Base-by-base conservation (phyloP, 2,329 filamentous ascomycete genomes). In the Paramyrothecium roridum region DNA sequence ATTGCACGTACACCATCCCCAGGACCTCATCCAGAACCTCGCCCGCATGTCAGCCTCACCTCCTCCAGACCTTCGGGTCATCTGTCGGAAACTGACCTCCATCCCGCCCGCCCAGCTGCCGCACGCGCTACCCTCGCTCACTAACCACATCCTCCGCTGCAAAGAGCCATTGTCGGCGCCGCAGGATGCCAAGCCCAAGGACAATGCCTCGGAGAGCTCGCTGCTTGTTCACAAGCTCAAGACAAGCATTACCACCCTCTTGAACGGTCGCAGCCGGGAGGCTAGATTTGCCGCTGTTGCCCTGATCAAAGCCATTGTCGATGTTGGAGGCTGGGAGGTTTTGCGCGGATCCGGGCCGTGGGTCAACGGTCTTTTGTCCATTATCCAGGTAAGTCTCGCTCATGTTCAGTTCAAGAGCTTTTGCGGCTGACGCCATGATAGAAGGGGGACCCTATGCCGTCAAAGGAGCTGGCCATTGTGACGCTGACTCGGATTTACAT, bases 321-420 rank as follows among this genome's bases (percentile, higher is more conserved):
- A 97, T 64, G 84, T 89, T 45, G 92, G 92, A 22, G 91, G 91
- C 48, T 91, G 89, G 85, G 91, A 96, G 66, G 84, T 89, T 56
- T 78, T 97, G 56, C 85, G 87, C 59, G 85, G 84, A 53, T 84
- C 84, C 34, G 85, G 87, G 63, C 79, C 86, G 3, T 96, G 93
- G 90, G 86, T 95, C 58, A 80, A 83, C 61, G 86, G 84, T n/a
- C 75, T 97, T 33, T 73, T 97, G 52, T 81, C 82, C 2, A 83
- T 96, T 53, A 70, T 97, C 40, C 86, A 87, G 70, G 88, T 90
- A 73, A n/a, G 57, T 48, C 60, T 72, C 26, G 26, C 26, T 59
- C 19, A 20, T 11, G 22, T 8, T 16, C 8, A 1, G n/a, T n/a
- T 10, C 11, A 30, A 19, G 49, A 34, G 20, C 8, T 43, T 50